Evolutionary conservation across 2,329 filamentous ascomycete genomes (phyloP), one percentile per base, ranked within the genome.

Genomic region (Hypoxylon sp.): DNA sequence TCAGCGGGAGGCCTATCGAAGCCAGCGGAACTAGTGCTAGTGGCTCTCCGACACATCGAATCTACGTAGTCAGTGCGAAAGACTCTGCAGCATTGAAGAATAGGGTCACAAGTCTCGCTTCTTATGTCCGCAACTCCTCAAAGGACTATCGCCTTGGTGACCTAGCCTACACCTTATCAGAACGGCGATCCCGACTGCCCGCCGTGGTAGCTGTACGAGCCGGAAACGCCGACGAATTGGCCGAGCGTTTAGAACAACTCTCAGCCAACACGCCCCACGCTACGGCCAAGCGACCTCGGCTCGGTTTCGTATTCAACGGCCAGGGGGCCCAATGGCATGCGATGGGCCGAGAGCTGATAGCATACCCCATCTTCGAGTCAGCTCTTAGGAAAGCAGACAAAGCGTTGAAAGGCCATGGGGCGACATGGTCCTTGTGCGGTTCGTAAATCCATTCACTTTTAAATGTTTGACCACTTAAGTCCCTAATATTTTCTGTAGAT

Each of bases 291-390:
- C 49, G 17, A 13, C 58, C 49, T 2, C 69, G 65, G 50, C 23
- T 72, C 3, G 73, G 57, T 6, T 70, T 73, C 45, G 73, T 78
- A 0, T 78, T 79, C 63, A 76, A 74, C 2, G 74, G 74, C 2
- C 73, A 75, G 36, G 74, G 73, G 0, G 72, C 73, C 0, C 74
- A 75, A 30, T 74, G 70, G 55, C 21, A 53, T 9, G 56, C 28
- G 6, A 75, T 73, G 74, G 74, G 70, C 2, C n/a, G 57, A 19
- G 64, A 68, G 13, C 60, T 75, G 0, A 25, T 23, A 3, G 5
- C 45, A 3, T 70, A 69, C 28, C 60, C 62, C 2, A n/a, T 56
- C 2, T 71, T 61, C 14, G 25, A 9, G 5, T 19, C 9, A 3
- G 28, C 62, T 14, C 11, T 68, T 13, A 51, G 59, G 28, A 19